Conservation (phyloP, 2,329 filamentous ascomycete species). For the Microdochium nivale region DNA sequence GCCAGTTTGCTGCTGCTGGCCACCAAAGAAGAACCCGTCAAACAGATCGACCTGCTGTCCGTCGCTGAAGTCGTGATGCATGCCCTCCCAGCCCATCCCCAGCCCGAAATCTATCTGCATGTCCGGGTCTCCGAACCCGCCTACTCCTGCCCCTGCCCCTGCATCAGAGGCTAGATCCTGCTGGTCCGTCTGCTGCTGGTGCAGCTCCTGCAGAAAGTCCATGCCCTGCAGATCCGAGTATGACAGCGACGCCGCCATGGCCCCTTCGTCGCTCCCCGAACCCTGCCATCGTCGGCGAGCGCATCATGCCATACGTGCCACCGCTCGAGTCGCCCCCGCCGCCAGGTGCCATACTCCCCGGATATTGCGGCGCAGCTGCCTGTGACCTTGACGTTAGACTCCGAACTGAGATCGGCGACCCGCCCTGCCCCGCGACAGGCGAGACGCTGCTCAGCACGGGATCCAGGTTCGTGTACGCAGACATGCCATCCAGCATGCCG, state of each 20-base stretch:
- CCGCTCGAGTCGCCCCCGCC: constrained; percentile 4
- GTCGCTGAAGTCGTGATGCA: constrained; percentile 55
- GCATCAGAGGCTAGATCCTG: constrained; percentile 11
- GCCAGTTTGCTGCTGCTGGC: too few species aligned
- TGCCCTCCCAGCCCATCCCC: constrained; percentile 55
- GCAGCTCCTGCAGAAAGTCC: constrained; percentile 44
- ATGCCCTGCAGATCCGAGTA: constrained; percentile 42
- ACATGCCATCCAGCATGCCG: constrained; percentile 19
- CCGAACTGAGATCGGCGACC: constrained; percentile 22
- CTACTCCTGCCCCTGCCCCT: background rate
- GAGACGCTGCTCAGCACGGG: constrained; percentile 33
- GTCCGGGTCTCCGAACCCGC: constrained; percentile 21
- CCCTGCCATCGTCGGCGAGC: constrained; percentile 11
- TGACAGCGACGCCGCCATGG: background rate
- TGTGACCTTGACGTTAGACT: constrained; percentile 24
- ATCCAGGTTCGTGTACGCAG: constrained; percentile 25
- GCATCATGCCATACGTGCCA: constrained; percentile 13
- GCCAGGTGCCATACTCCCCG: background rate
- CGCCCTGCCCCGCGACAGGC: constrained; percentile 25
- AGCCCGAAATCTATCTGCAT: constrained; percentile 56
- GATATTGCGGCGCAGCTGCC: constrained; percentile 9
- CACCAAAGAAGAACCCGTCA: constrained; percentile 66
- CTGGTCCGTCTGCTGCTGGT: constrained; percentile 16
- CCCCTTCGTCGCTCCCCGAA: background rate
- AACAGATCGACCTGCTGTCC: constrained; percentile 57